Conservation (phyloP, 225 moss, liverwort and hornwort genomes). For the Sphagnum contortum region DNA sequence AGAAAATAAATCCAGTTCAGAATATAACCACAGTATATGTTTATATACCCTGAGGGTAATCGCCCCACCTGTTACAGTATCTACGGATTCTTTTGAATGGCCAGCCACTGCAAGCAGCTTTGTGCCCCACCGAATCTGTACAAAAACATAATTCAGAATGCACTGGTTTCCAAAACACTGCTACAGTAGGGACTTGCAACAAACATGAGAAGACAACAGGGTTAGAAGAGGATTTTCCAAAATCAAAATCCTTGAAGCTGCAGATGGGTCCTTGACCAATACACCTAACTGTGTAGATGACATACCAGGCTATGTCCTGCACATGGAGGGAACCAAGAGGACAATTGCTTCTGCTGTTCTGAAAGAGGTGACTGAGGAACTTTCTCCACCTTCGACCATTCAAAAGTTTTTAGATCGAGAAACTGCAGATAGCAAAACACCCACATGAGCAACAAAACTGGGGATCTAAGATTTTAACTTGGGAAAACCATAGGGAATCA, state of each 20-base stretch:
- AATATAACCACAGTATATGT: not conserved
- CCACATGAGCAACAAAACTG: too few relatives aligned
- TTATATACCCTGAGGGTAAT: not conserved
- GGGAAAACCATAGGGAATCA: too few relatives aligned
- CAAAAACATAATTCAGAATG: not conserved
- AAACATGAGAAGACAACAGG: too few relatives aligned
- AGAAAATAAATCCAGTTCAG: not conserved
- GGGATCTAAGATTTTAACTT: too few relatives aligned
- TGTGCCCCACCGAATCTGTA: constrained; percentile 46
- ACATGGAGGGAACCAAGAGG: constrained; percentile 68
- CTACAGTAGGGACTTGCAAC: too few relatives aligned
- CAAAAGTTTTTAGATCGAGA: constrained; percentile 66
- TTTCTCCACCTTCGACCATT: constrained; percentile 82
- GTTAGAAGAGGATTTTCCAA: not conserved
- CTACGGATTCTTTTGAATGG: constrained; percentile 60
- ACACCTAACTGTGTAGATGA: not conserved
- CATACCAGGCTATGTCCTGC: constrained; percentile 76
- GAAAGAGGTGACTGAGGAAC: constrained; percentile 42
- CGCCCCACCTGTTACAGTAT: constrained; percentile 38
- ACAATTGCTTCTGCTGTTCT: constrained; percentile 27
- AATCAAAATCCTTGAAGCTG: not conserved
- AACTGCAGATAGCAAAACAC: constrained; percentile 16
- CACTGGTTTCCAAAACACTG: not conserved
- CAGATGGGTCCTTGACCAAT: not conserved
- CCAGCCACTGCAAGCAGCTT: constrained; percentile 79